These are phyloP conservation scores for Apiotrichum laibachii DNA, from an alignment of 1,284 basidiomycete species.

Conservation along the genomic window DNA sequence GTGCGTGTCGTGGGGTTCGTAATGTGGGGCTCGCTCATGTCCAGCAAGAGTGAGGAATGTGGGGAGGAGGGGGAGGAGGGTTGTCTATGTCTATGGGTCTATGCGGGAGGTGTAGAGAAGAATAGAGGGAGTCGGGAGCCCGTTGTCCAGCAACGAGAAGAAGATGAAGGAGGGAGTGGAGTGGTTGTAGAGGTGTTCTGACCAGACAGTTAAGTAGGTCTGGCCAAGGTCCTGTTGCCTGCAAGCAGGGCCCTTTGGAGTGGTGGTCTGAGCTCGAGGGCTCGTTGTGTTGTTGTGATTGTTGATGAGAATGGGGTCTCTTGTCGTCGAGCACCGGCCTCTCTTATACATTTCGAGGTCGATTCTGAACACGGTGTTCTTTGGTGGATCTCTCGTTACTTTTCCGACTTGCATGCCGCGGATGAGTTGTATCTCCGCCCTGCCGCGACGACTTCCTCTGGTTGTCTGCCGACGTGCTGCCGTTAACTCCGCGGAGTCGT, in stretches of 20 bases:
- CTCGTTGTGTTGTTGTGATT: neutral
- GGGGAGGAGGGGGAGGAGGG: neutral
- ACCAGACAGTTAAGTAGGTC: no score
- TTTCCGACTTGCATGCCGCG: neutral
- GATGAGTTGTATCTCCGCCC: no score
- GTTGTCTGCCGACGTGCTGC: no score
- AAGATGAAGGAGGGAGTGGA: neutral
- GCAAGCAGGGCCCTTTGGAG: neutral
- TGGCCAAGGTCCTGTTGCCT: neutral
- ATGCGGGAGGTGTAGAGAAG: neutral
- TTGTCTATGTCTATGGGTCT: neutral
- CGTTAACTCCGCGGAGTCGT: no score
- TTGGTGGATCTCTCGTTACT: neutral
- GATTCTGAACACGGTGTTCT: neutral
- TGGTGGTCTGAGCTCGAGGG: neutral
- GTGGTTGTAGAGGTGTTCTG: neutral
- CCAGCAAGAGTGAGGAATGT: neutral
- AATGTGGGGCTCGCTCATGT: neutral
- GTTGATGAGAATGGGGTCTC: neutral
- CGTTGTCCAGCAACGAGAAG: constrained; percentile 2
- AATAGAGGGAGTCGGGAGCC: neutral
- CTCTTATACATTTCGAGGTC: neutral
- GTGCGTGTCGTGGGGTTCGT: neutral
- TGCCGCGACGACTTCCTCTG: no score
- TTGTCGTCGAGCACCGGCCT: neutral